These are phyloP conservation scores for Globisporangium uncinulatum DNA, from an alignment of 352 stramenopile genomes.

Conservation along the genomic window DNA sequence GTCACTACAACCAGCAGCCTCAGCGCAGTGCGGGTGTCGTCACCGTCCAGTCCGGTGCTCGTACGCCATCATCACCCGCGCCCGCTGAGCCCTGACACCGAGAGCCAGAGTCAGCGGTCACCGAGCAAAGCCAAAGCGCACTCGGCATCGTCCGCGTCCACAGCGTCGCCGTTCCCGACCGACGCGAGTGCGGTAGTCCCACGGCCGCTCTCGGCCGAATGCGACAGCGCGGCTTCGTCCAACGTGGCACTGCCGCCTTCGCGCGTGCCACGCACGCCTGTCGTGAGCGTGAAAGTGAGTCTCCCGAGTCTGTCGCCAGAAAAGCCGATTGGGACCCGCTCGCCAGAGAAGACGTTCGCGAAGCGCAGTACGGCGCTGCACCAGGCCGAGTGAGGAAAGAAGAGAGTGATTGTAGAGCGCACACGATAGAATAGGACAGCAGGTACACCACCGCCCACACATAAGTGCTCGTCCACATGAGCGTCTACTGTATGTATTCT, in stretches of 20 bases:
- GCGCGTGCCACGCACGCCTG: neutral
- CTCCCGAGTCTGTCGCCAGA: slow-evolving; percentile 58
- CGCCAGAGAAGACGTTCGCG: slow-evolving; percentile 30
- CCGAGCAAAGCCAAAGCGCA: slow-evolving; percentile 10
- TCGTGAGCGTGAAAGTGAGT: slow-evolving; percentile 23
- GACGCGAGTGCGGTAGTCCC: neutral
- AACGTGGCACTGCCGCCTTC: neutral
- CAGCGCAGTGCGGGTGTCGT: neutral
- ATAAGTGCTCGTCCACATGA: too few species aligned
- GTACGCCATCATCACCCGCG: slow-evolving; percentile 5
- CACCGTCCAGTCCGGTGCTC: neutral
- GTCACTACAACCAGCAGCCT: neutral
- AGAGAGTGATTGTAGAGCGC: too few species aligned
- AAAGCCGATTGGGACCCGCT: slow-evolving; percentile 29
- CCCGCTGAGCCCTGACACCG: neutral
- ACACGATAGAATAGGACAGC: too few species aligned
- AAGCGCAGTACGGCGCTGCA: slow-evolving; percentile 16
- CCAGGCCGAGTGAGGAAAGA: slow-evolving; percentile 1
- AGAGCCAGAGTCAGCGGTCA: neutral
- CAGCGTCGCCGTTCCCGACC: neutral
- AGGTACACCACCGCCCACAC: too few species aligned
- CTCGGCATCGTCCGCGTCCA: slow-evolving; percentile 10
- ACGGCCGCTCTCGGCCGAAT: slow-evolving; percentile 13
- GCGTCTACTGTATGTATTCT: neutral
- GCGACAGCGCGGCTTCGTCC: neutral